Conservation (phyloP, 225 moss, liverwort and hornwort species). For the Polytrichum commune region DNA sequence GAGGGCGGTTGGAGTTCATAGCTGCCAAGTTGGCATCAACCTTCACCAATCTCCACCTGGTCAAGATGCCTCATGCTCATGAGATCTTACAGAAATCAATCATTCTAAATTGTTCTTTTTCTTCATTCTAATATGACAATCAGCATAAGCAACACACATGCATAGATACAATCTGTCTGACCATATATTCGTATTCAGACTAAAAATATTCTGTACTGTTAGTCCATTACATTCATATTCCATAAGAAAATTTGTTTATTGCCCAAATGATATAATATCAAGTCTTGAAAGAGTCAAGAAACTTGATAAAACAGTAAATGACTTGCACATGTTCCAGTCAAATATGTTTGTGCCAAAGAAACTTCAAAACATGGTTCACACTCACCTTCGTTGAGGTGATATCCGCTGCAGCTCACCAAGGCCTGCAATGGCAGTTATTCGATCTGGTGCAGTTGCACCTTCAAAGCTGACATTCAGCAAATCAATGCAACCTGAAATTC, state of each 20-base stretch:
- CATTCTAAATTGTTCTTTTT: too few species aligned
- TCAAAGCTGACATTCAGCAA: slow-evolving; percentile 97
- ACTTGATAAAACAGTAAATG: too few species aligned
- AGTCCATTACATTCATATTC: too few species aligned
- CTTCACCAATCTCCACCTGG: slow-evolving; percentile 90
- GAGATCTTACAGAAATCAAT: background rate
- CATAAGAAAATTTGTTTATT: too few species aligned
- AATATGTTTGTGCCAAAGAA: background rate
- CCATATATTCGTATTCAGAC: too few species aligned
- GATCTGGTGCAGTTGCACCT: slow-evolving; percentile 85
- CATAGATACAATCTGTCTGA: too few species aligned
- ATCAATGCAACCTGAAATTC: slow-evolving; percentile 70
- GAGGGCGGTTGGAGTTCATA: slow-evolving; percentile 45
- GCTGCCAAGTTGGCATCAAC: slow-evolving; percentile 70
- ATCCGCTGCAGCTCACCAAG: slow-evolving; percentile 67
- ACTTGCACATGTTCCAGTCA: too few species aligned
- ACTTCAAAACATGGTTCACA: background rate
- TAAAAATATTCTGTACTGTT: too few species aligned
- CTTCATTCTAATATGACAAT: too few species aligned
- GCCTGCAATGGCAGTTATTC: slow-evolving; percentile 83
- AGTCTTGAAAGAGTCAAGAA: too few species aligned
- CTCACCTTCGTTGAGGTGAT: slow-evolving; percentile 75
- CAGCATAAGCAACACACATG: too few species aligned
- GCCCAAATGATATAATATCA: too few species aligned
- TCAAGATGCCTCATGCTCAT: slow-evolving; percentile 4